Conservation (phyloP, 345 rosid genomes). For the Dovyalis caffra region DNA sequence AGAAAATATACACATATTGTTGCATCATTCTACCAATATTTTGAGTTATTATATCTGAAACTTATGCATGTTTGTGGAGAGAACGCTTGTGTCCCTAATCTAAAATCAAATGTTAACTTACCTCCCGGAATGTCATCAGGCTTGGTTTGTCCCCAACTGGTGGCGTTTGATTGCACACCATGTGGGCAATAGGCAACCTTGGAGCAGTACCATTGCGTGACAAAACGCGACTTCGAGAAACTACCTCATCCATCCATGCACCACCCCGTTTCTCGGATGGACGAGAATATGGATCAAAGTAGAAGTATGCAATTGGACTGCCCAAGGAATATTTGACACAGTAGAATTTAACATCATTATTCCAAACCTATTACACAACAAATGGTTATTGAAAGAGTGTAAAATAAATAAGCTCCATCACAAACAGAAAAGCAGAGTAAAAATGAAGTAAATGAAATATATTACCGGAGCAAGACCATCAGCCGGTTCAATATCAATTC, state of each 20-base stretch:
- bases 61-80: not conserved
- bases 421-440: not conserved
- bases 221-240: slow-evolving; percentile 70
- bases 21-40: not conserved
- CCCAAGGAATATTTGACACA: slow-evolving; percentile 79
- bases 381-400: slow-evolving; percentile 14
- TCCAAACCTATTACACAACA: slow-evolving; percentile 70
- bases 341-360: slow-evolving; percentile 76
- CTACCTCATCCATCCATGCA: slow-evolving; percentile 94
- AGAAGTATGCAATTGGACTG: slow-evolving; percentile 77
- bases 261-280: slow-evolving; percentile 88
- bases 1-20: not conserved
- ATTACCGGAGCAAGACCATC: slow-evolving; percentile 91
- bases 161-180: slow-evolving; percentile 97
- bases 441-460: slow-evolving; percentile 12
- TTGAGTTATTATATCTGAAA: not conserved
- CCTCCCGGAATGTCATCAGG: slow-evolving; percentile 96
- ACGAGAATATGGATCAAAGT: slow-evolving; percentile 95
- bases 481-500: slow-evolving; percentile 71
- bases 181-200: slow-evolving; percentile 82
- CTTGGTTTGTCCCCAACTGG: slow-evolving; percentile 92
- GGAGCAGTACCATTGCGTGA: slow-evolving; percentile 45
- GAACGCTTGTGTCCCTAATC: not conserved
- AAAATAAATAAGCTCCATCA: slow-evolving; percentile 10
- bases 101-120: slow-evolving; percentile 21